These are phyloP conservation scores for Coemansia sp. DNA, from an alignment of 192 early-diverging fungal species.

Conservation along the genomic window DNA sequence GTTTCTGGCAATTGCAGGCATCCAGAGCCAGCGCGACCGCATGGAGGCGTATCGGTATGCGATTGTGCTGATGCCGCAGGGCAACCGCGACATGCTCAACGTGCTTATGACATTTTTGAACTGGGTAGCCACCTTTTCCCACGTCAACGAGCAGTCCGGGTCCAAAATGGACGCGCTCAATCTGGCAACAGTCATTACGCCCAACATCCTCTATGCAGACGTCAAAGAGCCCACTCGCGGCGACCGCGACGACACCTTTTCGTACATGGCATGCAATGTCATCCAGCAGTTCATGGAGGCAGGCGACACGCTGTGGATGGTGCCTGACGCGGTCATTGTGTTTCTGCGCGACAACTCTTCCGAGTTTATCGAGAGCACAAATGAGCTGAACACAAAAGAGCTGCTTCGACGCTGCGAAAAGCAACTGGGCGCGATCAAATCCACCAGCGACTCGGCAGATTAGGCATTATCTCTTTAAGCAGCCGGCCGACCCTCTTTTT, in stretches of 20 bases:
- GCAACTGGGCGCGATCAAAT: constrained; percentile 12
- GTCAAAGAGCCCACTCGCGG: constrained; percentile 77
- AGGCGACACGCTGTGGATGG: constrained; percentile 65
- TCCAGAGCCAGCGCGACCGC: constrained; percentile 54
- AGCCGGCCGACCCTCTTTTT: neutral
- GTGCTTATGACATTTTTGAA: constrained; percentile 86
- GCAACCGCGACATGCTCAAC: constrained; percentile 88
- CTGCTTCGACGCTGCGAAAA: constrained; percentile 45
- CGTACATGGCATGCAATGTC: constrained; percentile 65
- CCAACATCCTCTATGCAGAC: constrained; percentile 87
- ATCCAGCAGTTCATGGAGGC: constrained; percentile 66
- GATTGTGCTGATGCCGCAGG: constrained; percentile 80
- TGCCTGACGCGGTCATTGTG: constrained; percentile 49
- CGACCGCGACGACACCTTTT: constrained; percentile 62
- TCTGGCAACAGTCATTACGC: constrained; percentile 90
- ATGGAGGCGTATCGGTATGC: constrained; percentile 77
- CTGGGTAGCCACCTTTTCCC: constrained; percentile 77
- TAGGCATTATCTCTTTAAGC: neutral
- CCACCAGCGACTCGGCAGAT: constrained; percentile 4
- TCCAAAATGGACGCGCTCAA: constrained; percentile 94
- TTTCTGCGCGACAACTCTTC: constrained; percentile 44
- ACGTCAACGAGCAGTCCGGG: constrained; percentile 67
- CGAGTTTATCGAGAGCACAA: constrained; percentile 37
- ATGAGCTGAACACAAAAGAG: constrained; percentile 53
- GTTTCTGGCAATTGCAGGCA: constrained; percentile 77